Conservation (phyloP, 768 basidiomycete genomes). For the Tulasnella sp. region DNA sequence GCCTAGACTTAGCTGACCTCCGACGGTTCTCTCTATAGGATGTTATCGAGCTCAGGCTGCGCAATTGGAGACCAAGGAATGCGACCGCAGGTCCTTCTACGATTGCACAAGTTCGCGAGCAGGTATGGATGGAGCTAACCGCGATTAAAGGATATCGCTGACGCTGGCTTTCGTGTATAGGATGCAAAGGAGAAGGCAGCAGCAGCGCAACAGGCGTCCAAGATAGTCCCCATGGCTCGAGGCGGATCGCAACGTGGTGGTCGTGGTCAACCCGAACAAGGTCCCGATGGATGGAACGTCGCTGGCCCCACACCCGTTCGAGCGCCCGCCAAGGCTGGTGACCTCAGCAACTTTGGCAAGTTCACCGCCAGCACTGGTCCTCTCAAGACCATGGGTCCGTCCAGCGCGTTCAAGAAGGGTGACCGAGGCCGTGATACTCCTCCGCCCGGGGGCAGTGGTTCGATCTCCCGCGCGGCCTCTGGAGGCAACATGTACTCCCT, state of each 20-base stretch:
- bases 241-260: slow-evolving; percentile 88
- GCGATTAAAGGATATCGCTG: background rate
- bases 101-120: slow-evolving; percentile 85
- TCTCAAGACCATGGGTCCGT: slow-evolving; percentile 79
- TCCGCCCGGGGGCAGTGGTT: slow-evolving; percentile 43
- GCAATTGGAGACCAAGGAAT: slow-evolving; percentile 78
- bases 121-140: slow-evolving; percentile 54
- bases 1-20: background rate
- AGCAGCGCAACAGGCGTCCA: slow-evolving; percentile 59
- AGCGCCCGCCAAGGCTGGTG: slow-evolving; percentile 76
- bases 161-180: slow-evolving; percentile 45
- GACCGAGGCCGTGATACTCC: slow-evolving; percentile 60
- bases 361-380: slow-evolving; percentile 62
- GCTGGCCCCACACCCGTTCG: slow-evolving; percentile 55
- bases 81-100: slow-evolving; percentile 79
- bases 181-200: slow-evolving; percentile 72
- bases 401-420: slow-evolving; percentile 76
- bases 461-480: slow-evolving; percentile 75
- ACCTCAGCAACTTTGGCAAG: slow-evolving; percentile 87
- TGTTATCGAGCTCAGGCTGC: slow-evolving; percentile 82
- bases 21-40: slow-evolving; percentile 57
- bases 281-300: slow-evolving; percentile 87
- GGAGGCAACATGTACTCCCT: slow-evolving; percentile 86
- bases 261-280: slow-evolving; percentile 54
- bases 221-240: slow-evolving; percentile 78